Conservation (phyloP, 305 asterid species). For the Fraxinus albicans region DNA sequence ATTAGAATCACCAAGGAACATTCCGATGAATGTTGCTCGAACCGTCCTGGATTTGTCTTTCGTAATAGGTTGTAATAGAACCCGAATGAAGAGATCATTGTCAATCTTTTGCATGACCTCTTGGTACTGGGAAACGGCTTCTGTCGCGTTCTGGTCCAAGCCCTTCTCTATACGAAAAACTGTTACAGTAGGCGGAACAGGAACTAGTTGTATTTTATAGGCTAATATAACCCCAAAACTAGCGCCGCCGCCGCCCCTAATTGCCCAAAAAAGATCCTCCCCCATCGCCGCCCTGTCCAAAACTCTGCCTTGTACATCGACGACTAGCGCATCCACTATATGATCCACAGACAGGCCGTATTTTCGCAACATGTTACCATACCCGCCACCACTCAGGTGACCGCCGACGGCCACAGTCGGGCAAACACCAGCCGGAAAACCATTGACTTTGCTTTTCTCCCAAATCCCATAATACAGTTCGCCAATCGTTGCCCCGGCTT, state of each 20-base stretch:
- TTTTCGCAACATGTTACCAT: slow-evolving; percentile 58
- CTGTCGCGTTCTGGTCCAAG: slow-evolving; percentile 26
- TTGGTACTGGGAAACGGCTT: slow-evolving; percentile 42
- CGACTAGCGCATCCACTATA: slow-evolving; percentile 48
- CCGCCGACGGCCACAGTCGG: slow-evolving; percentile 70
- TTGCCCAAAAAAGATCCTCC: slow-evolving; percentile 72
- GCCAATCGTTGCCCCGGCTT: slow-evolving; percentile 54
- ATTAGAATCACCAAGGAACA: slow-evolving; percentile 41
- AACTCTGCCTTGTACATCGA: slow-evolving; percentile 45
- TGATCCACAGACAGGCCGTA: slow-evolving; percentile 60
- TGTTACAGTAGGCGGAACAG: slow-evolving; percentile 50
- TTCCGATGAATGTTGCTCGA: slow-evolving; percentile 45
- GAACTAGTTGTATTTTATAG: slow-evolving; percentile 45
- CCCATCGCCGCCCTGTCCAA: slow-evolving; percentile 55
- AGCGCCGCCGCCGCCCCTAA: slow-evolving; percentile 62
- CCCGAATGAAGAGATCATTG: slow-evolving; percentile 47
- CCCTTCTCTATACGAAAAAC: slow-evolving; percentile 37
- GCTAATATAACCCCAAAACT: slow-evolving; percentile 54
- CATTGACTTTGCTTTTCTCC: slow-evolving; percentile 43
- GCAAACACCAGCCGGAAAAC: slow-evolving; percentile 41
- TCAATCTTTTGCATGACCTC: slow-evolving; percentile 33
- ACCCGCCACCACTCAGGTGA: slow-evolving; percentile 65
- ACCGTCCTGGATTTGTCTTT: slow-evolving; percentile 23
- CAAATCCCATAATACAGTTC: slow-evolving; percentile 55
- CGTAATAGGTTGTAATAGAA: slow-evolving; percentile 38